phyloP scores from a whole-genome alignment of 2,329 filamentous ascomycete genomes.

The Exophiala calicioides region DNA sequence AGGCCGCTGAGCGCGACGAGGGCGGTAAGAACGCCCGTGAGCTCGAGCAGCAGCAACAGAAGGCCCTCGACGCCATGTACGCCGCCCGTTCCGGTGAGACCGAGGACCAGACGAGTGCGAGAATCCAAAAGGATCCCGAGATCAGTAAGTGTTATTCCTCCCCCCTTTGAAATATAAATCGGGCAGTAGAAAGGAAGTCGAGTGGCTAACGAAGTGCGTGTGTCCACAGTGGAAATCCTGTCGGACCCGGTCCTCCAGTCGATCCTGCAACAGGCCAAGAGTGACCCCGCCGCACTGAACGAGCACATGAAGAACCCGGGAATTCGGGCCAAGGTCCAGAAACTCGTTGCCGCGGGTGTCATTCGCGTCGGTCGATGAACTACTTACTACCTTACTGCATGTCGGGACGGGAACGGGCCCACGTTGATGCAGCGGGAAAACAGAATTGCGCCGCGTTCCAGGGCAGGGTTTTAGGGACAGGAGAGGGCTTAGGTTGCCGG shows the following conservation, averaged over 20 bases:
- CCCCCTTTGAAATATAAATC: background rate
- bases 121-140: conserved; percentile 88
- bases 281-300: conserved; percentile 84
- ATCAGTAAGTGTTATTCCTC: conserved; percentile 56
- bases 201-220: conserved; percentile 4
- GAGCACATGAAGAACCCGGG: conserved; percentile 95
- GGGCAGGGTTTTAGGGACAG: no score
- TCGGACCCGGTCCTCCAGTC: conserved; percentile 97
- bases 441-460: no score
- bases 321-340: conserved; percentile 87
- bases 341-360: conserved; percentile 88
- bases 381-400: background rate
- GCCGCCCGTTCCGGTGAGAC: conserved; percentile 88
- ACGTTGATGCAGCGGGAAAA: no score
- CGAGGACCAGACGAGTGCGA: conserved; percentile 90
- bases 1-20: conserved; percentile 75
- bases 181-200: no score
- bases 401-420: background rate
- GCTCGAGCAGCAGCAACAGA: conserved; percentile 92
- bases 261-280: conserved; percentile 94
- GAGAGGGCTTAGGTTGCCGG: no score
- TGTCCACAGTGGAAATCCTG: conserved; percentile 50
- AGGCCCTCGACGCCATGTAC: conserved; percentile 89
- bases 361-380: conserved; percentile 69
- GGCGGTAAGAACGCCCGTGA: conserved; percentile 81